phyloP scores from a whole-genome alignment of 2,329 filamentous ascomycete species.

The Pseudodiploospora longispora region DNA sequence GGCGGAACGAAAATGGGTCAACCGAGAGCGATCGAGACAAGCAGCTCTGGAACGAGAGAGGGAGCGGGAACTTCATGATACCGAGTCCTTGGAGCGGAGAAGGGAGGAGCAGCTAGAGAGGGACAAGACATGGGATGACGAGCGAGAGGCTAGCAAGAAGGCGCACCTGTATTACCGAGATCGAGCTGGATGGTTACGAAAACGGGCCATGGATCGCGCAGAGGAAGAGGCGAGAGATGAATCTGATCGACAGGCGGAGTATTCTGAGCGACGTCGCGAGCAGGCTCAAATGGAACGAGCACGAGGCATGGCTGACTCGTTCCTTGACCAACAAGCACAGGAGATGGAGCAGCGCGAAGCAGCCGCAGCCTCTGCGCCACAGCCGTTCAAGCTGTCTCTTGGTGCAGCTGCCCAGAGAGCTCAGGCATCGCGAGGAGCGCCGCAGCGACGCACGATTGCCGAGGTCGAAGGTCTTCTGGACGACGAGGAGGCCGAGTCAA shows the following conservation, averaged over 20 bases:
- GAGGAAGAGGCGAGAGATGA: slow-evolving; percentile 73
- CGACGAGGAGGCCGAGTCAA: slow-evolving; percentile 76
- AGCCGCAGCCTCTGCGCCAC: slow-evolving; percentile 45
- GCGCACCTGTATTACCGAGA: slow-evolving; percentile 80
- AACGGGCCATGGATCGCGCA: slow-evolving; percentile 63
- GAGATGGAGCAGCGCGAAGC: slow-evolving; percentile 53
- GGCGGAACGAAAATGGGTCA: slow-evolving; percentile 83
- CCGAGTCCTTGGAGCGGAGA: slow-evolving; percentile 54
- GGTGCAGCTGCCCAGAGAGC: slow-evolving; percentile 76
- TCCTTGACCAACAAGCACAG: slow-evolving; percentile 75
- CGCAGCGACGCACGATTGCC: slow-evolving; percentile 70
- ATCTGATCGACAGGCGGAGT: slow-evolving; percentile 71
- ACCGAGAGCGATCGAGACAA: slow-evolving; percentile 75
- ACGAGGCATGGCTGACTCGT: slow-evolving; percentile 78
- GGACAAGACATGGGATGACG: slow-evolving; percentile 76
- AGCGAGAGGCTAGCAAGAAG: slow-evolving; percentile 67
- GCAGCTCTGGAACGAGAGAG: slow-evolving; percentile 80
- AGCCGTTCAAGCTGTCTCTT: slow-evolving; percentile 86
- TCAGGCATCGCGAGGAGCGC: slow-evolving; percentile 45
- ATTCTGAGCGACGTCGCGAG: slow-evolving; percentile 62
- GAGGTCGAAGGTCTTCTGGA: slow-evolving; percentile 93
- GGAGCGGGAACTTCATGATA: slow-evolving; percentile 70
- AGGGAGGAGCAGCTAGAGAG: slow-evolving; percentile 61
- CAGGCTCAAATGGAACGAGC: slow-evolving; percentile 69
- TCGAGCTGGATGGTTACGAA: slow-evolving; percentile 74